A percentile compares a stretch with the other conserved stretches of the same genome.
Evolutionary conservation across 352 stramenopile species (phyloP).

Genomic region (Phytophthora citricola): DNA sequence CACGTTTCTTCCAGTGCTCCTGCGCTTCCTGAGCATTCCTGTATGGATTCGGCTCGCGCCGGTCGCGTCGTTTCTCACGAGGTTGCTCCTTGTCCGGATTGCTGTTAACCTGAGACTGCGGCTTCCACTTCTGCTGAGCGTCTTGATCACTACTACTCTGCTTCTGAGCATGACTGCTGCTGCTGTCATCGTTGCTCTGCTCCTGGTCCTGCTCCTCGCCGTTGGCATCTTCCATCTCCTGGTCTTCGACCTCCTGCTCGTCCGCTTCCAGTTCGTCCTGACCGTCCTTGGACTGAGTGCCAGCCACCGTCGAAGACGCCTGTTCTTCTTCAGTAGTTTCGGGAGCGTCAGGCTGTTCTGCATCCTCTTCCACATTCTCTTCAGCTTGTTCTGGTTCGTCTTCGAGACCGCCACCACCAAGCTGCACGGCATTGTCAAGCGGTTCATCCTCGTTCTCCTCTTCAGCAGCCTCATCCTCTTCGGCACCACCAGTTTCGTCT

Average conservation of each 20-base stretch:
- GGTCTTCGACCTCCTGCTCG: constrained; percentile 50
- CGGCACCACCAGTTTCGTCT: constrained; percentile 43
- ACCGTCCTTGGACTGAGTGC: constrained; percentile 86
- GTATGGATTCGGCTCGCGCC: constrained; percentile 95
- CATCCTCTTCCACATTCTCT: constrained; percentile 66
- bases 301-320: constrained; percentile 66
- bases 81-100: constrained; percentile 51
- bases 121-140: constrained; percentile 60
- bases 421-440: constrained; percentile 69
- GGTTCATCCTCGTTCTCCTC: constrained; percentile 77
- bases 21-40: constrained; percentile 94
- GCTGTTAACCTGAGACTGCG: constrained; percentile 50
- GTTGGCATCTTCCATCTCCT: constrained; percentile 56
- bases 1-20: constrained; percentile 97
- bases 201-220: constrained; percentile 55
- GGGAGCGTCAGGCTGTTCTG: constrained; percentile 61
- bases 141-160: constrained; percentile 67
- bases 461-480: constrained; percentile 63
- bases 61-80: constrained; percentile 81
- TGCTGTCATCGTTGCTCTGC: constrained; percentile 68
- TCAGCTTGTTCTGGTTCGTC: constrained; percentile 76
- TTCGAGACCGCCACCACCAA: constrained; percentile 75
- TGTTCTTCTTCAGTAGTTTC: constrained; percentile 54
- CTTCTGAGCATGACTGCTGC: constrained; percentile 56
- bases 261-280: constrained; percentile 75